These are phyloP conservation scores for Pythium volutum DNA, from an alignment of 352 stramenopile genomes.

Conservation along the genomic window DNA sequence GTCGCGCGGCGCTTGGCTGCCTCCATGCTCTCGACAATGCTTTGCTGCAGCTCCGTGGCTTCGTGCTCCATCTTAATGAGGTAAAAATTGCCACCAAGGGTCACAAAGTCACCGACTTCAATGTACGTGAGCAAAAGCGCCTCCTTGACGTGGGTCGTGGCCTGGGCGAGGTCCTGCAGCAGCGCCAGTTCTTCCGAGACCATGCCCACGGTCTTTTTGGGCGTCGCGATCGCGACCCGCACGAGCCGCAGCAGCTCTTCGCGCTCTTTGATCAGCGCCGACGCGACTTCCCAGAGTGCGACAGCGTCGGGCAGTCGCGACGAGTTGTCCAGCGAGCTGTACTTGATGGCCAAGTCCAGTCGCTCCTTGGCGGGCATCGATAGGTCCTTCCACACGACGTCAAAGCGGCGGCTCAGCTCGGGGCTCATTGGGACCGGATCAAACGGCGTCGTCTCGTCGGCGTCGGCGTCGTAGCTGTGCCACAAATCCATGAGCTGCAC, in stretches of 20 bases:
- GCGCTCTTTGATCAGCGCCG: conserved; percentile 48
- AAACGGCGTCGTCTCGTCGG: conserved; percentile 33
- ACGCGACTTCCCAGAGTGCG: conserved; percentile 52
- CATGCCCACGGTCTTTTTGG: conserved; percentile 29
- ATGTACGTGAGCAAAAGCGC: conserved; percentile 58
- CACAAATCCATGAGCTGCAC: conserved; percentile 65
- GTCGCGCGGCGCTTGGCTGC: conserved; percentile 18
- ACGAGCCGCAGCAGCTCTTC: conserved; percentile 52
- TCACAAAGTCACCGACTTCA: conserved; percentile 79
- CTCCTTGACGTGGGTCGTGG: conserved; percentile 41
- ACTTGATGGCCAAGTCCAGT: conserved; percentile 76
- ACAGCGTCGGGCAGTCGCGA: conserved; percentile 58
- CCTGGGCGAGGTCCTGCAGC: conserved; percentile 43
- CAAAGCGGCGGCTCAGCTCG: conserved; percentile 57
- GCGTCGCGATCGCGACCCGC: conserved; percentile 24
- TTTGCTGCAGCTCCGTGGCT: conserved; percentile 34
- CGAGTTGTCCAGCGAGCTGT: conserved; percentile 54
- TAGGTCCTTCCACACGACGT: conserved; percentile 66
- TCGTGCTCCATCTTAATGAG: conserved; percentile 65
- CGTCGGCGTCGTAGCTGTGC: conserved; percentile 49
- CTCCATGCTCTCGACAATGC: conserved; percentile 38
- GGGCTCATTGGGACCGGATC: conserved; percentile 66
- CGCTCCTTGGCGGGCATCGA: conserved; percentile 53
- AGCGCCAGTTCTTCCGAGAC: conserved; percentile 41
- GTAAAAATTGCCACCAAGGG: conserved; percentile 61